A percentile compares a stretch with the other conserved stretches of the same genome.
Evolutionary conservation across 148 eudicot genomes (phyloP).

Genomic region (Chenopodium formosanum): DNA sequence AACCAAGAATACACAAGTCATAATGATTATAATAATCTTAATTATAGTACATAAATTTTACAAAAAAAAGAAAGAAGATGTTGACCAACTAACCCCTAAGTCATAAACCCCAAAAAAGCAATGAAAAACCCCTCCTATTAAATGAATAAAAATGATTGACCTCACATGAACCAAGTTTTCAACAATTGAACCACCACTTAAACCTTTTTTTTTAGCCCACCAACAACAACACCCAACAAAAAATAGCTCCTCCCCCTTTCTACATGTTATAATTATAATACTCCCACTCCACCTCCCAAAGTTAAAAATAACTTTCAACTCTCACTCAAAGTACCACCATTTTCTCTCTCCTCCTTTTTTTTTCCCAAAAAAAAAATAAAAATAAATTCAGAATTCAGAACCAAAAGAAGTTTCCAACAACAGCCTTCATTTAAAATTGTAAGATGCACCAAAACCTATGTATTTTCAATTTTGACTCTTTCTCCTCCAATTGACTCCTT

Average conservation of each 20-base stretch:
- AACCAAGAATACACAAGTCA: too few relatives aligned
- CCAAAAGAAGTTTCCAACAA: conserved; percentile 49
- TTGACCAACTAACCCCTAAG: conserved; percentile 1
- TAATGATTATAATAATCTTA: too few relatives aligned
- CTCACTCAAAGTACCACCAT: not conserved
- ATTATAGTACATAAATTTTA: not conserved
- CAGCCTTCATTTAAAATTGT: conserved; percentile 17
- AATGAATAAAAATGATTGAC: conserved; percentile 40
- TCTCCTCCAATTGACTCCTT: conserved; percentile 9
- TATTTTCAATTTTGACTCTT: conserved; percentile 18
- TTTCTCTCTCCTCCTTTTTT: conserved; percentile 8
- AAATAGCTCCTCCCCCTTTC: not conserved
- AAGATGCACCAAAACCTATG: conserved; percentile 25
- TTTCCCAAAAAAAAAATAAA: not conserved
- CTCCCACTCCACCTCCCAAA: not conserved
- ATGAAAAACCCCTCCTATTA: conserved; percentile 3
- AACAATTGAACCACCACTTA: conserved; percentile 26
- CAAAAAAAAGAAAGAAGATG: not conserved
- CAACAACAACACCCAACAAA: not conserved
- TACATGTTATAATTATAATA: not conserved
- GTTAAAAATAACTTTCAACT: conserved; percentile 2
- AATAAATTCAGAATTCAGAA: conserved; percentile 24
- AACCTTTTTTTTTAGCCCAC: conserved; percentile 15
- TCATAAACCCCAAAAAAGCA: conserved; percentile 21
- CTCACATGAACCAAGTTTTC: conserved; percentile 53